Evolutionary conservation across 805 yeast genomes (phyloP).

Genomic region (Kuraishia ogatae): DNA sequence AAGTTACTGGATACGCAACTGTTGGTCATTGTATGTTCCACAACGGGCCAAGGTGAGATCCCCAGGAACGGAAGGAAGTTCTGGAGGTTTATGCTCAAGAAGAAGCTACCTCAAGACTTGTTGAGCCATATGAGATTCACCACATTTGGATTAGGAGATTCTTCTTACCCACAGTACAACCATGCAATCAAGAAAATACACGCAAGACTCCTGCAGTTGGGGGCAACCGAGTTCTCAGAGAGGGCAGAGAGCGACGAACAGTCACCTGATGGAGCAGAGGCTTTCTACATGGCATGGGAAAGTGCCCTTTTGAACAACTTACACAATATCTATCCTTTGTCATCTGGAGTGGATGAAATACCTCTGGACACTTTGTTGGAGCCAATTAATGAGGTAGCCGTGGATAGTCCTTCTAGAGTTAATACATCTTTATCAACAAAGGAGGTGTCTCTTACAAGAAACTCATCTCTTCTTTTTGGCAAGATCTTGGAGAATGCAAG

Average conservation of each 20-base stretch:
- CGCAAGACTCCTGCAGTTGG: conserved; percentile 68
- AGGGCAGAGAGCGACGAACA: conserved; percentile 89
- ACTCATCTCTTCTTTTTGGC: conserved; percentile 26
- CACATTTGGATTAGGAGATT: conserved; percentile 88
- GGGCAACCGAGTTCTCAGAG: conserved; percentile 62
- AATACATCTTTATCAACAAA: conserved; percentile 17
- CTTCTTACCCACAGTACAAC: conserved; percentile 83
- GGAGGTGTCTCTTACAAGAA: conserved; percentile 21
- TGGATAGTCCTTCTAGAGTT: conserved; percentile 22
- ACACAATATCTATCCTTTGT: conserved; percentile 24
- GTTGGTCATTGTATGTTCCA: conserved; percentile 62
- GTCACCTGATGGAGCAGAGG: conserved; percentile 68
- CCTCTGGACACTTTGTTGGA: conserved; percentile 27
- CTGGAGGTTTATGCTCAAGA: conserved; percentile 66
- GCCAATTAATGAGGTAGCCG: conserved; percentile 22
- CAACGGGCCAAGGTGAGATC: conserved; percentile 93
- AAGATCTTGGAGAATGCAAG: conserved; percentile 42
- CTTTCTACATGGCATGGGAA: conserved; percentile 72
- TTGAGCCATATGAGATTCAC: conserved; percentile 56
- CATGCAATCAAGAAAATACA: conserved; percentile 83
- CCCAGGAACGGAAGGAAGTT: conserved; percentile 70
- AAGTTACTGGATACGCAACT: conserved; percentile 38
- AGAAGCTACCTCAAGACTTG: conserved; percentile 50
- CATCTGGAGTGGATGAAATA: conserved; percentile 20
- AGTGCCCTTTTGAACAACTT: conserved; percentile 30